Base-by-base conservation (phyloP, 2,329 filamentous ascomycete species). In the Pyrenochaeta sp. region DNA sequence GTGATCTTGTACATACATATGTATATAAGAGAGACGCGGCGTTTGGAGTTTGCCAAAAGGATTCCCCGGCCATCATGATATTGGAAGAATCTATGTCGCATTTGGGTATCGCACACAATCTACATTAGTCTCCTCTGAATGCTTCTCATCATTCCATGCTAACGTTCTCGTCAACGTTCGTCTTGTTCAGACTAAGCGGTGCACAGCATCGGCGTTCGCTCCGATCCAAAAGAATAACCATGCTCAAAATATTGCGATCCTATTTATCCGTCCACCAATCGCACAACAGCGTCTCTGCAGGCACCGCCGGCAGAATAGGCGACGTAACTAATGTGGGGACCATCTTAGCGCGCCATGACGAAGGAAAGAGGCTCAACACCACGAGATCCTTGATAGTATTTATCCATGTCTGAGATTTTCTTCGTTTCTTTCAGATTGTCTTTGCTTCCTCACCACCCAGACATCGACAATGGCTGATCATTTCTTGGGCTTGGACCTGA, bases 401-500 rank as follows among this genome's bases (percentile, higher is more conserved):
- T 59, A 62, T 58, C 45, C 52, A 62, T 66, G 62, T 54, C 46
- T 56, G 24, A 9, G 24, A 19, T 22, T 39, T 42, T 34, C 44
- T 45, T 44, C 30, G 44, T 2, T 15, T 47, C 32, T 42, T 50
- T 22, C 13, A 5, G n/a, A 15, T 24, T 13, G 22, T 27, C 34
- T 30, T 40, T 12, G 27, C 2, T 10, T 3, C 15, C 37, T 30
- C 22, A 12, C 40, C 25, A 10, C 30, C 22, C 27, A 48, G n/a
- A 54, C 40, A 27, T 52, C 50, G 68, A 74, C 55, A 50, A 77
- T 77, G 74, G 72, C 71, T 72, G 72, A 76, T 49, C 82, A 96
- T 60, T 97, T 96, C 75, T 84, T 97, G 72, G 95, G 95, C 59
- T 93, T 98, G 77, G 95, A 99, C 80, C 89, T 98, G 59, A 97